Evolutionary conservation across 1,139 yeast genomes (phyloP).

Genomic region (Yamadazyma jaroonii): DNA sequence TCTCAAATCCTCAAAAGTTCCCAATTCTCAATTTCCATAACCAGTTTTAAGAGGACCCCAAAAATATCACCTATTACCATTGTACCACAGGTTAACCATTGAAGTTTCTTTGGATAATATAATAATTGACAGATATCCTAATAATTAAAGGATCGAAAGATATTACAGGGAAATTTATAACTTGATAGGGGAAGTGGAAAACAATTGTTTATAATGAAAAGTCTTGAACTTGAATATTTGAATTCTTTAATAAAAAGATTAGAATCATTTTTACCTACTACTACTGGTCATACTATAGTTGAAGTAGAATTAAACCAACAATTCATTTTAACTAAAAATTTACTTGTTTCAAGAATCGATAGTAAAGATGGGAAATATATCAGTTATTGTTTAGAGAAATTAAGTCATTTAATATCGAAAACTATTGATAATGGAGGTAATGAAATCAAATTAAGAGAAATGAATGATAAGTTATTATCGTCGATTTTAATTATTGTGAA

Average conservation of each 20-base stretch:
- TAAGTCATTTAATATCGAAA: slow-evolving; percentile 14
- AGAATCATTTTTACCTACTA: slow-evolving; percentile 35
- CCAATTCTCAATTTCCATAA: too few species aligned
- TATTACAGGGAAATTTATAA: too few species aligned
- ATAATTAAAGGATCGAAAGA: too few species aligned
- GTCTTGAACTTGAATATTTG: slow-evolving; percentile 13
- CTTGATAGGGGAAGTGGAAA: too few species aligned
- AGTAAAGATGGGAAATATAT: slow-evolving; percentile 15
- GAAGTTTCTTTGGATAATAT: too few species aligned
- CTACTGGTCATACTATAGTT: slow-evolving; percentile 39
- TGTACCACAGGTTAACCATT: too few species aligned
- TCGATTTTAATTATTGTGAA: slow-evolving; percentile 35
- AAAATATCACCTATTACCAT: too few species aligned
- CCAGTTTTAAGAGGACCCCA: too few species aligned
- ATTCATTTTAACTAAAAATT: slow-evolving; percentile 29
- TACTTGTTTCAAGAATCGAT: slow-evolving; percentile 26
- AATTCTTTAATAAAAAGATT: slow-evolving; percentile 25
- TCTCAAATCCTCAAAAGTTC: too few species aligned
- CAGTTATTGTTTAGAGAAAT: slow-evolving; percentile 21
- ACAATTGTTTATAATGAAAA: neutral
- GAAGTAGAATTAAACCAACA: slow-evolving; percentile 46
- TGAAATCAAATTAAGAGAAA: slow-evolving; percentile 23
- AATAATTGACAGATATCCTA: too few species aligned
- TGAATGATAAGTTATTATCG: slow-evolving; percentile 31
- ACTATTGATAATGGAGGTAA: neutral